Evolutionary conservation across 257 asterid genomes (phyloP), one percentile per base, ranked within the genome.

Genomic region (Voacanga thouarsii): DNA sequence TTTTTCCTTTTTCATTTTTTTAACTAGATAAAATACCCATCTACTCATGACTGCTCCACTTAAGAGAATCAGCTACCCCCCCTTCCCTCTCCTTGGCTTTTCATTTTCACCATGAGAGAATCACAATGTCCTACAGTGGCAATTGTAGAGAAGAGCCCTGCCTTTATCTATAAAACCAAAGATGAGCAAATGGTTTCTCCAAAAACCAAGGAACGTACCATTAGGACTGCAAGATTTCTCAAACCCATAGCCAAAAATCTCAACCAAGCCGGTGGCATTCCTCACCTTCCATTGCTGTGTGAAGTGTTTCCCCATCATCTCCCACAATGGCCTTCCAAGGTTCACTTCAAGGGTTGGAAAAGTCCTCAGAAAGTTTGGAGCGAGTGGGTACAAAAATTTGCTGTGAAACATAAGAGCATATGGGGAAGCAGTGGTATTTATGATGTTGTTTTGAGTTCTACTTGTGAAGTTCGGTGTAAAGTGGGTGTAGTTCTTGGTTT

Each of bases 361-460:
- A 1, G 12, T 64, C 78, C 85, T 0, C 74, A 66, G 23, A 70
- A 26, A 23, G 78, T 71, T 16, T 88, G 90, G 90, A 57, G 71
- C 12, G 43, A 26, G 39, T 88, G 89, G 90, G 86, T 86, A 49
- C 30, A 77, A 3, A 23, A 28, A 1, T 74, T 82, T 83, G 61
- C 75, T n/a, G 51, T 53, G 3, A 68, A 41, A 47, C 76, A 84
- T 55, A 39, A 56, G 24, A 19, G 37, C 61, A 71, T 71, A 0
- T 86, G 90, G 92, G 77, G 72, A 71, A 44, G 53, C 6, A 80
- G 80, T 43, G 92, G 90, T 9, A 68, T 88, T 61, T 71, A 82
- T 30, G 86, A 86, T 55, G 85, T 86, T 2, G 56, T 88, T 0
- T 30, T 75, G 77, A 47, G 66, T 19, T 86, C 89, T 10, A 45